These are phyloP conservation scores for Verticillium albo-atrum DNA, from an alignment of 2,329 filamentous ascomycete genomes.

Conservation along the genomic window DNA sequence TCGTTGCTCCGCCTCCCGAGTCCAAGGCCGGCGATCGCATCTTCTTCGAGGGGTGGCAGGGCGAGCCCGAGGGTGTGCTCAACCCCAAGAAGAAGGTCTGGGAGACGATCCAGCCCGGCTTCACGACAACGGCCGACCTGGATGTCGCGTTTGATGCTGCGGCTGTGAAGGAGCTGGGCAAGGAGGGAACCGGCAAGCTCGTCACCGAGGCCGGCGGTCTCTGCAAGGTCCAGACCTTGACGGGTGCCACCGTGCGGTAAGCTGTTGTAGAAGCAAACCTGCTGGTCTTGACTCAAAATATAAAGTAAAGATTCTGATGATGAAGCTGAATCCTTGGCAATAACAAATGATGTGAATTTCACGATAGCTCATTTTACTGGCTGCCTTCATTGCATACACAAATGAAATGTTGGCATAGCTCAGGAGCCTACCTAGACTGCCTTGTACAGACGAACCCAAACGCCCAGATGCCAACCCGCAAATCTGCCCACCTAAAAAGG, in stretches of 20 bases:
- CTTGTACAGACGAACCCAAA: neutral
- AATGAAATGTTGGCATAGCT: neutral
- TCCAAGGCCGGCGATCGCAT: slow-evolving; percentile 81
- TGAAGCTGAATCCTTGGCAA: too few relatives aligned
- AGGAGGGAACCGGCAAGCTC: slow-evolving; percentile 63
- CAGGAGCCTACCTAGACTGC: neutral
- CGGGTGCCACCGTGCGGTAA: slow-evolving; percentile 79
- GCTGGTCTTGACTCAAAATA: neutral
- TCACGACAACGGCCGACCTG: slow-evolving; percentile 77
- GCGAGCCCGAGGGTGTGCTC: slow-evolving; percentile 85
- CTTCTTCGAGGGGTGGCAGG: slow-evolving; percentile 91
- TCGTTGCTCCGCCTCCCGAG: slow-evolving; percentile 77
- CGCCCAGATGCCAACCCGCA: neutral
- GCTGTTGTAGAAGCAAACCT: neutral
- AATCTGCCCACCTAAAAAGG: neutral
- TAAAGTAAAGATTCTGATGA: neutral
- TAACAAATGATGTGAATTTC: too few relatives aligned
- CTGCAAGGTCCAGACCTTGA: slow-evolving; percentile 79
- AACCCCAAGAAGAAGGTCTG: slow-evolving; percentile 99
- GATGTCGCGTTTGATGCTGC: slow-evolving; percentile 84
- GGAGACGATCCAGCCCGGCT: slow-evolving; percentile 95
- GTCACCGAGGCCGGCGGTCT: slow-evolving; percentile 73
- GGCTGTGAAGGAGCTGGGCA: slow-evolving; percentile 71
- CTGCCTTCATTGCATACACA: neutral
- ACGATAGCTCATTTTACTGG: too few relatives aligned